These are phyloP conservation scores for Brassica hybrid DNA, from an alignment of 441 rosid genomes.

Conservation along the genomic window DNA sequence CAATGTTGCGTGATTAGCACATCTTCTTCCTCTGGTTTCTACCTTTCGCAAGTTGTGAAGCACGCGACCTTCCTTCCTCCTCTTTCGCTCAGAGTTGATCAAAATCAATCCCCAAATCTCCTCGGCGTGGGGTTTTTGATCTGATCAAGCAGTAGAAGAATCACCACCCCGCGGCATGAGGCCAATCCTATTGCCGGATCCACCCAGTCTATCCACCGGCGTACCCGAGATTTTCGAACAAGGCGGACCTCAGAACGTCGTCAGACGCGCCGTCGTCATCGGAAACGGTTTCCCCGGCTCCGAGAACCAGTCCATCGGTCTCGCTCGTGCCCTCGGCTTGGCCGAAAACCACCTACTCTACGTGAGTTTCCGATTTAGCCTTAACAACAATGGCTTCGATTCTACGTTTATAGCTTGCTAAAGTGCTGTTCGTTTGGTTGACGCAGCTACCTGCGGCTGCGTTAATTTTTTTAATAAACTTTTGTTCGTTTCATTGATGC, in stretches of 20 bases:
- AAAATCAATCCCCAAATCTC: neutral
- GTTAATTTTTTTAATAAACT: no score
- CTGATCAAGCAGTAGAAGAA: constrained; percentile 8
- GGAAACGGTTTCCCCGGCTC: constrained; percentile 82
- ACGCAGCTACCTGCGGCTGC: no score
- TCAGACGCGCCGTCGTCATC: constrained; percentile 86
- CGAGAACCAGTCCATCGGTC: constrained; percentile 87
- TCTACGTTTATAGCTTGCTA: neutral
- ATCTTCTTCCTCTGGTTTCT: constrained; percentile 35
- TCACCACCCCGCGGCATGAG: constrained; percentile 54
- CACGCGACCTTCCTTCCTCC: constrained; percentile 34
- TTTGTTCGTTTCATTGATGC: no score
- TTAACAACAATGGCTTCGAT: neutral
- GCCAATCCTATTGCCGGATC: constrained; percentile 88
- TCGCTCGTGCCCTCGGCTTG: constrained; percentile 89
- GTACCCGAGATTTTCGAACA: constrained; percentile 87
- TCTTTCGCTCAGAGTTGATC: constrained; percentile 31
- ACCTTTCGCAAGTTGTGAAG: constrained; percentile 30
- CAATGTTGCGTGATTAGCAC: neutral
- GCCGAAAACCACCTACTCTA: constrained; percentile 68
- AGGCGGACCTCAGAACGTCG: constrained; percentile 66
- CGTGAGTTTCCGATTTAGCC: constrained; percentile 54
- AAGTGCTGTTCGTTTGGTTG: no score
- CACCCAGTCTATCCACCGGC: constrained; percentile 66
- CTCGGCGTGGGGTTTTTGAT: constrained; percentile 33